Conservation (phyloP, 2,329 filamentous ascomycete species). For the Talaromyces sp. region DNA sequence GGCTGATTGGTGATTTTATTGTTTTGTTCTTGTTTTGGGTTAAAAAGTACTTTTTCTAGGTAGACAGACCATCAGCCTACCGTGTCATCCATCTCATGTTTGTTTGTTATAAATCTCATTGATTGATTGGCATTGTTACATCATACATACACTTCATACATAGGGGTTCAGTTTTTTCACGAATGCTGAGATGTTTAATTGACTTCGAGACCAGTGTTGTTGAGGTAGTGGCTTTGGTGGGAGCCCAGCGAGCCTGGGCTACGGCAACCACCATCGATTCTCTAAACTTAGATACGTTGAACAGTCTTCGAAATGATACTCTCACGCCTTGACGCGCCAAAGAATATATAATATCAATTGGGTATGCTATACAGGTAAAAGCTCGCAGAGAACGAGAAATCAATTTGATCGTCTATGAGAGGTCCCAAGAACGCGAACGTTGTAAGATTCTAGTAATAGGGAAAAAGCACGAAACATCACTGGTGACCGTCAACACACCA, state of each 20-base stretch:
- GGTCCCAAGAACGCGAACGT: background rate
- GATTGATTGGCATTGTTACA: slow-evolving; percentile 8
- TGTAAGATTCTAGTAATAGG: background rate
- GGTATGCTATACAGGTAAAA: background rate
- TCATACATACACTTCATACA: slow-evolving; percentile 14
- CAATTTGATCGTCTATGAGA: background rate
- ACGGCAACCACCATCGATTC: background rate
- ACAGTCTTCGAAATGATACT: background rate
- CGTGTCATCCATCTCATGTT: background rate
- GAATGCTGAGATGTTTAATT: background rate
- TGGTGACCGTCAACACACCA: background rate
- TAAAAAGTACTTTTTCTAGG: background rate
- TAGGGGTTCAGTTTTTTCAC: background rate
- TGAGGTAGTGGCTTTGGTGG: background rate
- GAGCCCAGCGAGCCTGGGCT: background rate
- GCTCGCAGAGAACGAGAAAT: background rate
- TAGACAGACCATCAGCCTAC: background rate
- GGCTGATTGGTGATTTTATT: background rate
- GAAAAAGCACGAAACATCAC: background rate
- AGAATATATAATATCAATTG: background rate
- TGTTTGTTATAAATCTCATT: slow-evolving; percentile 1
- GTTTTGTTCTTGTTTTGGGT: background rate
- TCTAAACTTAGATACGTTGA: background rate
- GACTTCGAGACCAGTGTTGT: background rate
- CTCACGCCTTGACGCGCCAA: background rate